Percentiles rank a stretch among this genome's conserved stretches.
These are phyloP conservation scores for Omphalotus guepiniiformis DNA, from an alignment of 768 basidiomycete genomes.

Conservation along the genomic window DNA sequence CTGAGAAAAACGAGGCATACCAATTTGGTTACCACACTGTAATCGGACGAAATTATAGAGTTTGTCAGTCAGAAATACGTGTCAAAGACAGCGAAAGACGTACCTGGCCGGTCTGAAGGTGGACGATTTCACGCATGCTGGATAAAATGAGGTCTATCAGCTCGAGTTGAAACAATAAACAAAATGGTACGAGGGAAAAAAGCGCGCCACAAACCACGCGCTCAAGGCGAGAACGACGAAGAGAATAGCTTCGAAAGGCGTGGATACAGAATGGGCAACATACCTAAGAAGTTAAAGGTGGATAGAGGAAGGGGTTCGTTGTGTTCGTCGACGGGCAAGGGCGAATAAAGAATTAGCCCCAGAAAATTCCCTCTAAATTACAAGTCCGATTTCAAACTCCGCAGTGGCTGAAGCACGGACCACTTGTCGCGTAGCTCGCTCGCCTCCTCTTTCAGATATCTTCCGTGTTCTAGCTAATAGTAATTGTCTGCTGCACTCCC, in stretches of 20 bases:
- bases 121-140: slow-evolving; percentile 99
- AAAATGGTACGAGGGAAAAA: slow-evolving; percentile 46
- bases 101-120: slow-evolving; percentile 98
- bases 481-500: no score
- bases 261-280: slow-evolving; percentile 27
- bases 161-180: slow-evolving; percentile 23
- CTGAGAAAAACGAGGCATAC: slow-evolving; percentile 41
- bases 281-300: slow-evolving; percentile 38
- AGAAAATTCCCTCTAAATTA: not conserved
- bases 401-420: no score
- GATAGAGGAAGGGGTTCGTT: slow-evolving; percentile 35
- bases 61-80: not conserved
- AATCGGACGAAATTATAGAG: slow-evolving; percentile 28
- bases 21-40: slow-evolving; percentile 99
- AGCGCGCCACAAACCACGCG: slow-evolving; percentile 20
- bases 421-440: no score
- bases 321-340: slow-evolving; percentile 36
- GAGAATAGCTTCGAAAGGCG: slow-evolving; percentile 19
- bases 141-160: slow-evolving; percentile 25
- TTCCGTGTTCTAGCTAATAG: no score
- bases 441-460: no score
- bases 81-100: slow-evolving; percentile 19
- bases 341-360: slow-evolving; percentile 14
- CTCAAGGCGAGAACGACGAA: not conserved
- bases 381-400: not conserved